These are phyloP conservation scores for Boletus vinaceobasis DNA, from an alignment of 768 basidiomycete species.

Conservation along the genomic window DNA sequence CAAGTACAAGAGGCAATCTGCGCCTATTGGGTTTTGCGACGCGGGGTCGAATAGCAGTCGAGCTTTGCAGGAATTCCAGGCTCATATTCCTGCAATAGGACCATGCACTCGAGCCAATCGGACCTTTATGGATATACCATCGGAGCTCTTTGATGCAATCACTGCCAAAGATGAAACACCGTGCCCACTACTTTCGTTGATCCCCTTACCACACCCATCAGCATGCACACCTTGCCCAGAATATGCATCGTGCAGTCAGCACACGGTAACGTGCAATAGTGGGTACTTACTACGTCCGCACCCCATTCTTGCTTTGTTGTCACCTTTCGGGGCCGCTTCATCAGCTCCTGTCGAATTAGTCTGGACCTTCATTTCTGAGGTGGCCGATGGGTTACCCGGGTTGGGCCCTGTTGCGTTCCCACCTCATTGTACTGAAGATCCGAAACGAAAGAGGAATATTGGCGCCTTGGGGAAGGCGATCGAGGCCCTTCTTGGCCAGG, in stretches of 20 bases:
- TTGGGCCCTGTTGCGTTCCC: slow-evolving; percentile 76
- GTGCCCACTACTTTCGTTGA: slow-evolving; percentile 54
- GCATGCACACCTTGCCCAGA: slow-evolving; percentile 71
- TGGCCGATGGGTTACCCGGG: slow-evolving; percentile 68
- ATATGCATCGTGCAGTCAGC: slow-evolving; percentile 59
- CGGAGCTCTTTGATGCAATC: slow-evolving; percentile 26
- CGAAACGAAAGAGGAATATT: slow-evolving; percentile 67
- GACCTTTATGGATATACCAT: slow-evolving; percentile 40
- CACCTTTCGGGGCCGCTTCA: slow-evolving; percentile 37
- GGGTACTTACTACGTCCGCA: slow-evolving; percentile 67
- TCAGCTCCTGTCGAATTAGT: slow-evolving; percentile 38
- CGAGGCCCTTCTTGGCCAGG: slow-evolving; percentile 58
- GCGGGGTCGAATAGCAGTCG: slow-evolving; percentile 57
- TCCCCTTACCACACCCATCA: slow-evolving; percentile 57
- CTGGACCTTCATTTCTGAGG: slow-evolving; percentile 46
- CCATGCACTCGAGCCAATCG: slow-evolving; percentile 56
- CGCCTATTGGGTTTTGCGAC: slow-evolving; percentile 75
- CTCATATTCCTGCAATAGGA: slow-evolving; percentile 44
- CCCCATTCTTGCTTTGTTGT: slow-evolving; percentile 46
- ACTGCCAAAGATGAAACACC: slow-evolving; percentile 32
- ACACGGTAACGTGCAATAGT: slow-evolving; percentile 60
- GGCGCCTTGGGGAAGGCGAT: slow-evolving; percentile 72
- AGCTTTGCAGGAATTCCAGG: slow-evolving; percentile 47
- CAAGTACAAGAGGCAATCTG: slow-evolving; percentile 65
- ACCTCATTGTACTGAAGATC: slow-evolving; percentile 75